Evolutionary conservation across 2,329 filamentous ascomycete species (phyloP), one percentile per base, ranked within the genome.

Genomic region (Aspergillus aculeatinus): DNA sequence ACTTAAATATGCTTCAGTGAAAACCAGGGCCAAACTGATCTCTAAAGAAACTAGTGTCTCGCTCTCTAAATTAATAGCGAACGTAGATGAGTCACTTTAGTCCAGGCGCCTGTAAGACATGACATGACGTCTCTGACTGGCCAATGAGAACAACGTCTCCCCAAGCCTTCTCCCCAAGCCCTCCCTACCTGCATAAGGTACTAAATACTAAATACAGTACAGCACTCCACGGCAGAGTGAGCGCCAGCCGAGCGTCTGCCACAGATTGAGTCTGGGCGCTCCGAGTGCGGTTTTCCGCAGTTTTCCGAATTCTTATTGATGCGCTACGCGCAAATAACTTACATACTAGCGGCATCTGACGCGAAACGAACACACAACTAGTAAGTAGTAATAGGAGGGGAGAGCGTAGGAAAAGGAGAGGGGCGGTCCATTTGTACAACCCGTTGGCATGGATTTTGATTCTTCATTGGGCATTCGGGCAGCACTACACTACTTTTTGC

Each of bases 381-480:
- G 14, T 19, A 19, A 10, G 14, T 44, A 9, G 14, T 19, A 9
- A 29, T 10, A 16, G 11, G 5, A 16, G 33, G 51, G 23, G 21
- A 53, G 35, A 7, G 42, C 33, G 14, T 44, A 19, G 16, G 2
- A 19, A 16, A 16, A 44, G 42, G 11, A 10, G 29, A 27, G 29
- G 12, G 39, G 33, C 21, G 31, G 19, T 53, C 23, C 14, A 25
- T 42, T 42, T 21, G 21, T 21, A 42, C 51, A 44, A 44, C 39
- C 16, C 39, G 2, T 53, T 42, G 51, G 42, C 51, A 42, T 44
- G 14, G 35, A 55, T 21, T 19, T 44, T 0, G 39, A n/a, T 44
- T 44, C 39, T 55, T 64, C 60, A 66, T 67, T 68, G 65, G 66
- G 64, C 66, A 66, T 23, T 67, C 61, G 62, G 66, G 66, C 66